A percentile compares a stretch with the other conserved stretches of the same genome.
Evolutionary conservation across 352 stramenopile species (phyloP).

Genomic region (Pilasporangium apinafurcum): DNA sequence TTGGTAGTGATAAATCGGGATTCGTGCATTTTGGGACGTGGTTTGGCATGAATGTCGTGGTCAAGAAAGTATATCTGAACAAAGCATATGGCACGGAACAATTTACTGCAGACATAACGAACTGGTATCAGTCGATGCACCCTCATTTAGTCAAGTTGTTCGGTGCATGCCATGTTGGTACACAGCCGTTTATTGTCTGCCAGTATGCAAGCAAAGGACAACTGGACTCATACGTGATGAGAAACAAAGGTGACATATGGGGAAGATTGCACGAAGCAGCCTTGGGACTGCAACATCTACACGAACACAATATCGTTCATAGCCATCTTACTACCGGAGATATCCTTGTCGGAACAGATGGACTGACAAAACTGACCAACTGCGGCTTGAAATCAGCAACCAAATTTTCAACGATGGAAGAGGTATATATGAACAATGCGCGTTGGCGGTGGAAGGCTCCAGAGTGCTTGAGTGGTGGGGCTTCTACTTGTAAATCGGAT

Average conservation of each 20-base stretch:
- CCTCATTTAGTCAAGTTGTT: constrained; percentile 12
- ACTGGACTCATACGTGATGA: neutral
- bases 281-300: constrained; percentile 16
- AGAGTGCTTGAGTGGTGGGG: neutral
- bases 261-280: constrained; percentile 14
- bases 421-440: constrained; percentile 2
- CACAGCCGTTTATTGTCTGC: constrained; percentile 10
- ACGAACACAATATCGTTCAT: constrained; percentile 21
- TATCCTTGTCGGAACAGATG: constrained; percentile 24
- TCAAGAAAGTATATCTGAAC: constrained; percentile 13
- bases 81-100: neutral
- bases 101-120: constrained; percentile 5
- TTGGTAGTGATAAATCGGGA: constrained; percentile 8
- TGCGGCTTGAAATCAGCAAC: constrained; percentile 12
- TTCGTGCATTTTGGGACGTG: constrained; percentile 11
- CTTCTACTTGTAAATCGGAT: constrained; percentile 1
- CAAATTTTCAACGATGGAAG: neutral
- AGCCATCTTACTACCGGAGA: constrained; percentile 19
- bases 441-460: constrained; percentile 1
- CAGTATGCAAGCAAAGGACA: neutral
- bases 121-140: constrained; percentile 11
- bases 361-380: constrained; percentile 8
- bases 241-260: constrained; percentile 5
- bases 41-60: constrained; percentile 11
- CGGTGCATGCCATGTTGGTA: constrained; percentile 10